Conservation (phyloP, 495 filamentous ascomycete genomes). For the Lichenothelia convexa region DNA sequence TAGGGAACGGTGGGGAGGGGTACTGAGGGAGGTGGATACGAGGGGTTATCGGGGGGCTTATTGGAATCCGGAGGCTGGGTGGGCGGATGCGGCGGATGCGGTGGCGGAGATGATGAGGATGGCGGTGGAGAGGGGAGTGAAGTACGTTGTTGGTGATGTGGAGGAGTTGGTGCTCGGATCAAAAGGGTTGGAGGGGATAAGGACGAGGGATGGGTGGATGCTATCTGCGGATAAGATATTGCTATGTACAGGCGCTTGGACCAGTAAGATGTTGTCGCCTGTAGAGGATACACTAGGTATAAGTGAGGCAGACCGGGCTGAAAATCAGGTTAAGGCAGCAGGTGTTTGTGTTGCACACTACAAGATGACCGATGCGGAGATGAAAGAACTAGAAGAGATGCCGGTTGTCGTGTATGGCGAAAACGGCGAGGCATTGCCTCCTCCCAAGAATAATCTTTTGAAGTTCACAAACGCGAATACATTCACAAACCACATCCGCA, state of each 20-base stretch:
- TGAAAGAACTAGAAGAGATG: conserved; percentile 14
- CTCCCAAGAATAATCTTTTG: conserved; percentile 19
- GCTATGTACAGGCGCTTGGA: conserved; percentile 14
- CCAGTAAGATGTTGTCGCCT: conserved; percentile 16
- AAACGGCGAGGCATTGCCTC: conserved; percentile 22
- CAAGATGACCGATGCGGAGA: conserved; percentile 17
- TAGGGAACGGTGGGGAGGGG: conserved; percentile 14
- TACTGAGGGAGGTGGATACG: conserved; percentile 17
- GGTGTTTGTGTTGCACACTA: conserved; percentile 25
- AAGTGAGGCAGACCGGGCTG: conserved; percentile 13
- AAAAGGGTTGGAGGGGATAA: conserved; percentile 14
- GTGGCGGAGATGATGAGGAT: conserved; percentile 18
- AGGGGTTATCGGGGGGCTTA: conserved; percentile 10
- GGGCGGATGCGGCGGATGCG: conserved; percentile 24
- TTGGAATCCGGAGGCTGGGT: conserved; percentile 24
- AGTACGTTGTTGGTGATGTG: conserved; percentile 19
- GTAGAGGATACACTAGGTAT: conserved; percentile 20
- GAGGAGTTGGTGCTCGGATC: conserved; percentile 11
- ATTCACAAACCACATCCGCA: conserved; percentile 19
- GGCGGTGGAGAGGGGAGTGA: conserved; percentile 18
- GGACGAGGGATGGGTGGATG: conserved; percentile 7
- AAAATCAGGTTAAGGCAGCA: conserved; percentile 23
- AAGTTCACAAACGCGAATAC: conserved; percentile 23
- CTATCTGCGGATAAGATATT: conserved; percentile 12
- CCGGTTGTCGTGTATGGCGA: conserved; percentile 24